Percentiles rank a stretch among this genome's conserved stretches.
phyloP scores from a whole-genome alignment of 108 stramenopile species.

The Conticribra weissflogii region DNA sequence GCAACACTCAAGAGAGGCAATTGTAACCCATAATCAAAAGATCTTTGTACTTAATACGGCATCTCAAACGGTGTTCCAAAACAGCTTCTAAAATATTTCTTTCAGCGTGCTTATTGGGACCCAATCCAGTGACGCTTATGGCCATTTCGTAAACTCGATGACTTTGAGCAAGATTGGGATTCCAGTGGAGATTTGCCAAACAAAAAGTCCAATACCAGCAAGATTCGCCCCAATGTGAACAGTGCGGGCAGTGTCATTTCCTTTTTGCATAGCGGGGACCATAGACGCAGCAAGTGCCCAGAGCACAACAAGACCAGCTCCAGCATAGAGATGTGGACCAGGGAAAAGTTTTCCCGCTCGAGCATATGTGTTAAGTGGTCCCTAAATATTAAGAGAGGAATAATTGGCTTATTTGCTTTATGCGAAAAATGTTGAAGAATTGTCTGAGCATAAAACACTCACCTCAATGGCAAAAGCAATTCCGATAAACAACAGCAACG shows the following conservation, averaged over 20 bases:
- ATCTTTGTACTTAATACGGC: too few relatives aligned
- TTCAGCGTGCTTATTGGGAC: too few relatives aligned
- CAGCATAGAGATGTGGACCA: slow-evolving; percentile 97
- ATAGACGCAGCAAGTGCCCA: slow-evolving; percentile 92
- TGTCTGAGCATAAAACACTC: slow-evolving; percentile 23
- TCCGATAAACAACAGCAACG: slow-evolving; percentile 87
- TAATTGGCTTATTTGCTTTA: slow-evolving; percentile 5
- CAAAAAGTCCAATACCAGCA: slow-evolving; percentile 88
- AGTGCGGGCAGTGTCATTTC: slow-evolving; percentile 91
- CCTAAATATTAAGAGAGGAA: slow-evolving; percentile 42
- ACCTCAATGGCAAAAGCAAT: slow-evolving; percentile 94
- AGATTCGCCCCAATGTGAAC: slow-evolving; percentile 95
- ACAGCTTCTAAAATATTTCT: too few relatives aligned
- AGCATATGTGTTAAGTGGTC: slow-evolving; percentile 95
- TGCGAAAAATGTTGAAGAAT: slow-evolving; percentile 6
- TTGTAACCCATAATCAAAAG: too few relatives aligned
- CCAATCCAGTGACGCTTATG: slow-evolving; percentile 34
- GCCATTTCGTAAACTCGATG: slow-evolving; percentile 88
- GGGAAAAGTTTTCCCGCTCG: slow-evolving; percentile 97
- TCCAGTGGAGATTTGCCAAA: slow-evolving; percentile 91
- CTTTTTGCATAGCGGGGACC: slow-evolving; percentile 97
- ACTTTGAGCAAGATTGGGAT: slow-evolving; percentile 93
- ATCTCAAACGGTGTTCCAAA: too few relatives aligned
- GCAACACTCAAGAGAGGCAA: too few relatives aligned
- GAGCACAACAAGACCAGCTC: slow-evolving; percentile 91